phyloP scores from a whole-genome alignment of 1,284 basidiomycete genomes.

The Taiwanofungus camphoratus region DNA sequence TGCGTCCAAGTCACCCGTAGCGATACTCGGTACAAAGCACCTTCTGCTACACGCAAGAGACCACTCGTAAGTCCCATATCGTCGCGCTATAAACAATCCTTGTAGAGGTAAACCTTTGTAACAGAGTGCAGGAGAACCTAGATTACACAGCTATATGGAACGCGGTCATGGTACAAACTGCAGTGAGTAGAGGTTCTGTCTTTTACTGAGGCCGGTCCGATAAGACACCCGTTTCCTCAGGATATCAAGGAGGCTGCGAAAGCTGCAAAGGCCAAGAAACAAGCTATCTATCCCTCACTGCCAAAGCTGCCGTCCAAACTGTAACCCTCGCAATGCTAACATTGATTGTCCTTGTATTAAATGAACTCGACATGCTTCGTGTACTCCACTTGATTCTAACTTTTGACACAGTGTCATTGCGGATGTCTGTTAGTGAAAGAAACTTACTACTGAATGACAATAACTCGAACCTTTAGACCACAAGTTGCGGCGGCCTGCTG shows the following conservation, averaged over 20 bases:
- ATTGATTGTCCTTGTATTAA: too few species aligned
- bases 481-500: too few species aligned
- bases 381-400: too few species aligned
- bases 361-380: too few species aligned
- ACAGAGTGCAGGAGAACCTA: conserved; percentile 75
- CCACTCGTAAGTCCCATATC: conserved; percentile 47
- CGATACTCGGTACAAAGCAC: conserved; percentile 78
- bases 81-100: background rate
- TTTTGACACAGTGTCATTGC: too few species aligned
- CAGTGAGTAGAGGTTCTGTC: conserved; percentile 36
- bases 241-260: conserved; percentile 22
- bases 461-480: too few species aligned
- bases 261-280: conserved; percentile 22
- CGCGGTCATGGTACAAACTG: conserved; percentile 61
- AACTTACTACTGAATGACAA: too few species aligned
- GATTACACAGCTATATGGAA: conserved; percentile 82
- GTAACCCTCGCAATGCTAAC: too few species aligned
- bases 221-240: conserved; percentile 8
- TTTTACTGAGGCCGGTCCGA: background rate
- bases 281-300: conserved; percentile 19
- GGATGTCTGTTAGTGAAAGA: too few species aligned
- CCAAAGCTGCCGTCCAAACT: conserved; percentile 18
- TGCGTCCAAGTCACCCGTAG: conserved; percentile 78
- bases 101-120: background rate
- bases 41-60: conserved; percentile 71